Evolutionary conservation across 2,329 filamentous ascomycete species (phyloP).

Genomic region (Cordyceps cicadae): DNA sequence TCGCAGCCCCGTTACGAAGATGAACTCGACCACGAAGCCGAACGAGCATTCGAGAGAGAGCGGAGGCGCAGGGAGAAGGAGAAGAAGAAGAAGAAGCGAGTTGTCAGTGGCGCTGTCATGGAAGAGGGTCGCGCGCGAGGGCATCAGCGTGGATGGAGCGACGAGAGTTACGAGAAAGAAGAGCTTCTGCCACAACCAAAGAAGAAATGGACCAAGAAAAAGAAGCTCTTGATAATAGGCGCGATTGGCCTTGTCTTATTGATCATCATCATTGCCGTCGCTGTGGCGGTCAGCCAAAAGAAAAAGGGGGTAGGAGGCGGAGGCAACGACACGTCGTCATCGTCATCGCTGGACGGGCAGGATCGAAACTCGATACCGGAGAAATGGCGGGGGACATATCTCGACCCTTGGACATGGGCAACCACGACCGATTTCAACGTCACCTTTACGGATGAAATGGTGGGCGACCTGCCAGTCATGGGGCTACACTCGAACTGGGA

Average conservation of each 20-base stretch:
- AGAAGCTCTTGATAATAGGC: constrained; percentile 56
- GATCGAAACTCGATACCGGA: constrained; percentile 51
- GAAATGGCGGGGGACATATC: constrained; percentile 62
- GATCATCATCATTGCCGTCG: constrained; percentile 56
- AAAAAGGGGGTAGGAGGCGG: constrained; percentile 26
- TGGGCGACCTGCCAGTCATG: constrained; percentile 86
- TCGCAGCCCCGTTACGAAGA: constrained; percentile 10
- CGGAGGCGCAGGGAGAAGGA: constrained; percentile 28
- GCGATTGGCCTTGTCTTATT: constrained; percentile 47
- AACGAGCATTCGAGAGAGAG: constrained; percentile 20
- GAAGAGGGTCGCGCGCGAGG: constrained; percentile 50
- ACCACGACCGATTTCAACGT: constrained; percentile 87
- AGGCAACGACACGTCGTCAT: constrained; percentile 19
- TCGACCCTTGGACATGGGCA: constrained; percentile 89
- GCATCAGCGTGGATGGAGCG: constrained; percentile 31
- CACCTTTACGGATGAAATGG: constrained; percentile 77
- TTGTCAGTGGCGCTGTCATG: constrained; percentile 62
- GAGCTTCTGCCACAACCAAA: constrained; percentile 35
- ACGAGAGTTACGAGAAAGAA: constrained; percentile 41
- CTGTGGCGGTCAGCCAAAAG: constrained; percentile 58
- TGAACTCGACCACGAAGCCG: constrained; percentile 9
- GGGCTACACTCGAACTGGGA: constrained; percentile 81
- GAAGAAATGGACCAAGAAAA: constrained; percentile 48
- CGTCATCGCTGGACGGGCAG: constrained; percentile 38
- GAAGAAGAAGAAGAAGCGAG: constrained; percentile 42